Conservation (phyloP, 2,329 filamentous ascomycete genomes). For the Gnomoniopsis smithogilvyi region DNA sequence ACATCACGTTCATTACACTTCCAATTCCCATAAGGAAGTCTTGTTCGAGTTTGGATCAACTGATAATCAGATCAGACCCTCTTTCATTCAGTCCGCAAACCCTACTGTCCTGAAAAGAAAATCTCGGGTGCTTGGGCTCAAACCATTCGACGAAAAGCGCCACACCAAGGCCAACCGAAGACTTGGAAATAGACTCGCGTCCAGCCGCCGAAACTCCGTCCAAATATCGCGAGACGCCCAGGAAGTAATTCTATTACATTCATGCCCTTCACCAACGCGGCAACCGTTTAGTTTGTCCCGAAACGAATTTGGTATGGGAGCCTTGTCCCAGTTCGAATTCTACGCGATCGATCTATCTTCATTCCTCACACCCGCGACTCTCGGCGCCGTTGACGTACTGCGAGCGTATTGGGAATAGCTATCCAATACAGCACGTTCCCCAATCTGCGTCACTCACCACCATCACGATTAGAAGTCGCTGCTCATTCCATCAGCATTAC, state of each 20-base stretch:
- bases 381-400: neutral
- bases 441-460: neutral
- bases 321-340: constrained; percentile 1
- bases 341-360: neutral
- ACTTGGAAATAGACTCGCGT: neutral
- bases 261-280: constrained; percentile 1
- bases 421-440: neutral
- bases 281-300: constrained; percentile 6
- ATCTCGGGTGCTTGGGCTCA: neutral
- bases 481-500: neutral
- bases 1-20: no score
- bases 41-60: neutral
- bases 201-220: constrained; percentile 2
- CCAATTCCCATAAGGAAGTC: no score
- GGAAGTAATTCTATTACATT: neutral
- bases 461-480: neutral
- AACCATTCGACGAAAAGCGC: no score
- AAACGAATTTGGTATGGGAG: constrained; percentile 14
- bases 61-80: neutral
- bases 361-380: constrained; percentile 9
- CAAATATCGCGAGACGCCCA: constrained; percentile 1
- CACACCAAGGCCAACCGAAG: neutral
- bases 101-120: neutral
- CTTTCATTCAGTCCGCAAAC: neutral
- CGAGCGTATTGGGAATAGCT: neutral